Evolutionary conservation across 805 yeast genomes (phyloP), one percentile per base, ranked within the genome.

Genomic region (Kodamaea leandrae): DNA sequence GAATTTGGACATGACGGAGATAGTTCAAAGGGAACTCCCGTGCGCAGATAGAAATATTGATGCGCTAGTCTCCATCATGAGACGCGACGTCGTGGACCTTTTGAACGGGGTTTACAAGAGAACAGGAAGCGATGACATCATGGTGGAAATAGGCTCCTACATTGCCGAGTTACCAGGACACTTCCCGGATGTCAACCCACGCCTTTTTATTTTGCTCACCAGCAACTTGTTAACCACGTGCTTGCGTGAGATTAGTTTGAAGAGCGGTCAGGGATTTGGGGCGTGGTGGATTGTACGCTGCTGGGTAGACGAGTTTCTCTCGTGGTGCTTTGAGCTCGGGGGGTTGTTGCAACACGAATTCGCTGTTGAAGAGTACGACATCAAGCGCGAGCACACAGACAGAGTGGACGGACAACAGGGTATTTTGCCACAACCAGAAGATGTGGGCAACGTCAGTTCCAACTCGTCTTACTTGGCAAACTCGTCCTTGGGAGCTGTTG

Each of bases 201-300:
- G 80, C 41, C 56, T 79, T 37, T 78, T 82, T 49, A 51, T 80
- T 15, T 60, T 82, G 37, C 69, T 78, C 35, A 60, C 76, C 33
- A 75, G 76, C 36, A 72, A 79, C 8, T 52, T 82, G 7, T 63
- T 80, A 37, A 80, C 84, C 5, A 69, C 80, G 10, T 76, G 83
- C 14, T 61, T 81, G 29, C 65, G 87, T 45, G 87, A 82, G 50
- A 71, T 83, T 44, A 76, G 83, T 24, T 62, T 78, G 42, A 67
- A 66, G 17, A 80, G 80, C 2, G 80, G 80, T 6, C 71, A 72
- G 32, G 74, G 82, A 2, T 82, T 84, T 55, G 80, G 80, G 7
- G 76, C 80, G 2, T 85, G 91, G 91, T 83, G 88, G 87, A 71
- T 78, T 32, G 67, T 83, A 2, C 67, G 85, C 42, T 80, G 88